A percentile compares a stretch with the other conserved stretches of the same genome.
These are phyloP conservation scores for Dendrobium nobile DNA, from an alignment of 106 monocot species.

Conservation along the genomic window DNA sequence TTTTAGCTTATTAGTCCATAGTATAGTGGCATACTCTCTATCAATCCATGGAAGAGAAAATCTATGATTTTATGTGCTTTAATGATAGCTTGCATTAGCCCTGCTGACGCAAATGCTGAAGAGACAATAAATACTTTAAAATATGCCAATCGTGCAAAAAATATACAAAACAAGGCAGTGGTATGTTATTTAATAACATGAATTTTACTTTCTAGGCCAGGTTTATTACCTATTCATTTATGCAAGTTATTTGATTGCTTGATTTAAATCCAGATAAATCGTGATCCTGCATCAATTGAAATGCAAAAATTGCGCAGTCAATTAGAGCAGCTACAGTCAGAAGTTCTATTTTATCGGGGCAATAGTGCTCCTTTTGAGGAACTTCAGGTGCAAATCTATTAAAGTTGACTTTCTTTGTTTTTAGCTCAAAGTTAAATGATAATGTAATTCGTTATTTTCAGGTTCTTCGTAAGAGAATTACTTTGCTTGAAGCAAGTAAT, in stretches of 20 bases:
- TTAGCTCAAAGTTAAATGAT: background rate
- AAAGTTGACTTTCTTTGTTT: background rate
- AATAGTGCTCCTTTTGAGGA: conserved; percentile 62
- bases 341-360: conserved; percentile 70
- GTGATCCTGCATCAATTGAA: conserved; percentile 75
- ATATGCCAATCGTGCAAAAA: conserved; percentile 97
- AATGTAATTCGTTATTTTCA: conserved; percentile 10
- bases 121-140: conserved; percentile 97
- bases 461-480: conserved; percentile 65
- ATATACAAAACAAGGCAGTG: conserved; percentile 98
- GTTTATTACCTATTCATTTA: background rate
- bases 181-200: conserved; percentile 31
- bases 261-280: conserved; percentile 60
- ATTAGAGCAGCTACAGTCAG: conserved; percentile 75
- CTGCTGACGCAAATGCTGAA: conserved; percentile 93
- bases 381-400: conserved; percentile 49
- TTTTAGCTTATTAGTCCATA: background rate
- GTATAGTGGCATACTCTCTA: background rate
- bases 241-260: conserved; percentile 1
- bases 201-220: background rate
- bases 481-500: conserved; percentile 69
- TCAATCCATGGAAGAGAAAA: background rate
- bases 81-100: conserved; percentile 84
- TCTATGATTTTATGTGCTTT: background rate
- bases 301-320: conserved; percentile 86